These are phyloP conservation scores for Cubamyces sp. DNA, from an alignment of 768 basidiomycete genomes.

Conservation along the genomic window DNA sequence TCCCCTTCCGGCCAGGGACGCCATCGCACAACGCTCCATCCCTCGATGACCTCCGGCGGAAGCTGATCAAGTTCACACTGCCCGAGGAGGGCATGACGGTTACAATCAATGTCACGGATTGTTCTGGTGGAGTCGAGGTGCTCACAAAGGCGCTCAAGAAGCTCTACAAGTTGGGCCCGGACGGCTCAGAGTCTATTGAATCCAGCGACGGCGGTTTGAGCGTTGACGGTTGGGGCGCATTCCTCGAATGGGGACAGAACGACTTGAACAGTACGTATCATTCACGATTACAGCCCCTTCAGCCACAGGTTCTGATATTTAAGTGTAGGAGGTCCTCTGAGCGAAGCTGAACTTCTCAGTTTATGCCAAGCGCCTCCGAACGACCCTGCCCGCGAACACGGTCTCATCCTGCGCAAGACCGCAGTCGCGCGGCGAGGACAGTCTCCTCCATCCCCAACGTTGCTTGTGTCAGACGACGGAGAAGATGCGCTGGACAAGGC, in stretches of 20 bases:
- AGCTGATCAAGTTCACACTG: conserved; percentile 86
- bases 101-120: conserved; percentile 68
- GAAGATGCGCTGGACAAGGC: conserved; percentile 31
- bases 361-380: conserved; percentile 84
- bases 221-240: conserved; percentile 91
- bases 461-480: conserved; percentile 47
- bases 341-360: conserved; percentile 77
- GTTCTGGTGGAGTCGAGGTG: conserved; percentile 81
- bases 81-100: conserved; percentile 77
- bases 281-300: background rate
- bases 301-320: background rate
- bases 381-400: conserved; percentile 78
- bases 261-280: conserved; percentile 53
- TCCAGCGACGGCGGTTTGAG: conserved; percentile 75
- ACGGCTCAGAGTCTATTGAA: conserved; percentile 56
- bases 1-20: conserved; percentile 41
- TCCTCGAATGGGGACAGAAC: conserved; percentile 59
- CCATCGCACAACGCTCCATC: conserved; percentile 46
- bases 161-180: conserved; percentile 66
- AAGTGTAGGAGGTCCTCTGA: conserved; percentile 67
- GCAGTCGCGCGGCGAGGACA: conserved; percentile 42
- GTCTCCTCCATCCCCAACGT: conserved; percentile 49
- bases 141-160: conserved; percentile 90
- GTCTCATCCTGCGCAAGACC: conserved; percentile 71
- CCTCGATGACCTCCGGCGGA: conserved; percentile 79